phyloP scores from a whole-genome alignment of 2,329 filamentous ascomycete species.

The Scedosporium dehoogii region DNA sequence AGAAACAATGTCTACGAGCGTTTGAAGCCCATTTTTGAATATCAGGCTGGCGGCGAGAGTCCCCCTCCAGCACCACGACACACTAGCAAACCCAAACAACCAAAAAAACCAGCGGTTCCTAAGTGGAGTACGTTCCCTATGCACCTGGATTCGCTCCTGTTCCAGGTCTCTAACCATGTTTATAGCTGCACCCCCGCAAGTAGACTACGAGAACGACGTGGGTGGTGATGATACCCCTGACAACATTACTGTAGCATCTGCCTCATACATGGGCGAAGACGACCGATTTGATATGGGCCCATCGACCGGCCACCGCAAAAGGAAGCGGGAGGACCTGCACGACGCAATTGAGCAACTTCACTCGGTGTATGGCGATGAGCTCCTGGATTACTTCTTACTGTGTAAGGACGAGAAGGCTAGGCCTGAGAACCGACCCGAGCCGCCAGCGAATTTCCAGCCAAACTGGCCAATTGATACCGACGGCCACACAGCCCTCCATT shows the following conservation, averaged over 20 bases:
- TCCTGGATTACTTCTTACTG: conserved; percentile 93
- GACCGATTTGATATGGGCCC: conserved; percentile 65
- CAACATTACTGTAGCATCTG: conserved; percentile 72
- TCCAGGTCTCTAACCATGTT: conserved; percentile 10
- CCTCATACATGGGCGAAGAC: conserved; percentile 77
- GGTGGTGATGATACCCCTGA: conserved; percentile 73
- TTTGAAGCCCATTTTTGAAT: conserved; percentile 82
- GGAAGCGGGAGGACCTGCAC: conserved; percentile 63
- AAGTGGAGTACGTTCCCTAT: conserved; percentile 33
- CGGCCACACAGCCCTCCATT: conserved; percentile 86
- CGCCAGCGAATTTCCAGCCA: conserved; percentile 77
- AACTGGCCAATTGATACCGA: conserved; percentile 92
- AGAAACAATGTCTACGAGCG: conserved; percentile 82
- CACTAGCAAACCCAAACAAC: conserved; percentile 72
- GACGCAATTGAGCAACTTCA: conserved; percentile 70
- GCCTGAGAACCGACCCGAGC: conserved; percentile 63
- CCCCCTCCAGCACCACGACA: conserved; percentile 93
- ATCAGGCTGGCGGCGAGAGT: conserved; percentile 70
- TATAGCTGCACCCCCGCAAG: conserved; percentile 24
- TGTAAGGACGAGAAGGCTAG: conserved; percentile 59
- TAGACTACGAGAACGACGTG: conserved; percentile 13
- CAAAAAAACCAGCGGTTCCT: conserved; percentile 55
- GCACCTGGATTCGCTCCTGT: not conserved
- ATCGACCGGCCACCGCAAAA: conserved; percentile 55
- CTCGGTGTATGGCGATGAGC: conserved; percentile 80